phyloP scores from a whole-genome alignment of 139 green algal genomes.

The Raphidocelis subcapitata region DNA sequence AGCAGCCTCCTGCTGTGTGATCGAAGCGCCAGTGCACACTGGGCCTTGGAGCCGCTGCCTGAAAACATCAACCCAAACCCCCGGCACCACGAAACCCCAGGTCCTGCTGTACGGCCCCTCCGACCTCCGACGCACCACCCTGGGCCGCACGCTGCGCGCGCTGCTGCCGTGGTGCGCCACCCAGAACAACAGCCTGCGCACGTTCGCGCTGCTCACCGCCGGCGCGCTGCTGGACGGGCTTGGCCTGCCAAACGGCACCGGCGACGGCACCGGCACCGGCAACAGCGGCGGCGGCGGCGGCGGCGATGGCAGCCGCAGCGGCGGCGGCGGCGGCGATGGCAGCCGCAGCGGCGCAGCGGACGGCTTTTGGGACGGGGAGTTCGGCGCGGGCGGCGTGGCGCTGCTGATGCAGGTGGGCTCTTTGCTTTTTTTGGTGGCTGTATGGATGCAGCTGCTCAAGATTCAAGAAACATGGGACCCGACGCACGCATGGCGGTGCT shows the following conservation, averaged over 20 bases:
- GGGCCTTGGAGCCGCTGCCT: too few species aligned
- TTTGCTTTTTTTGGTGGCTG: not conserved
- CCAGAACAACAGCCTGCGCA: constrained; percentile 50
- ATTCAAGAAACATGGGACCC: too few species aligned
- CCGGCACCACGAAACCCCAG: not conserved
- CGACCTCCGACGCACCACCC: too few species aligned
- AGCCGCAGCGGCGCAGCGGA: not conserved
- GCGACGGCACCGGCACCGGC: not conserved
- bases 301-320: not conserved
- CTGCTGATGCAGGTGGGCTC: not conserved
- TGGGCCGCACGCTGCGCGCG: not conserved
- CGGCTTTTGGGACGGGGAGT: not conserved
- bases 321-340: not conserved
- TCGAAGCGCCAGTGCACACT: too few species aligned
- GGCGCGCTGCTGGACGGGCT: constrained; percentile 26
- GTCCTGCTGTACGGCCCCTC: not conserved
- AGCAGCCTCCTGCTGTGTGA: too few species aligned
- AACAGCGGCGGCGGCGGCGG: not conserved
- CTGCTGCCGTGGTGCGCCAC: constrained; percentile 47
- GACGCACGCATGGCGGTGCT: too few species aligned
- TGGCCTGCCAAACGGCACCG: not conserved
- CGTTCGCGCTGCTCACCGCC: constrained; percentile 46
- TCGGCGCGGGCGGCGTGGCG: not conserved
- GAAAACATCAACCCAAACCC: too few species aligned
- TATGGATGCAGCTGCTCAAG: not conserved